Base-by-base conservation (phyloP, 352 stramenopile species). In the Phytophthora constricta region DNA sequence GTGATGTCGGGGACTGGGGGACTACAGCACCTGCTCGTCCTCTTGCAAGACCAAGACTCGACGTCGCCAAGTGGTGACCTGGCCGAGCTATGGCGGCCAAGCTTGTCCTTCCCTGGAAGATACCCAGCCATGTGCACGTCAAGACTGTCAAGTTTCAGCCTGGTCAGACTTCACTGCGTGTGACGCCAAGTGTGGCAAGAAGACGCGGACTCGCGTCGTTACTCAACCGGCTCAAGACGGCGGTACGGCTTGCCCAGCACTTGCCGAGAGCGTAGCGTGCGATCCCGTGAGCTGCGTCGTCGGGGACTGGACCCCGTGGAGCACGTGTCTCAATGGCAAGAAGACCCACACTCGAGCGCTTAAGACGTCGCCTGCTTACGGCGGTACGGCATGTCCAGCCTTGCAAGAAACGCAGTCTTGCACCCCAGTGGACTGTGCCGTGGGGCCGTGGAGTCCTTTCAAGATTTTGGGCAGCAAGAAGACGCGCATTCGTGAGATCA, bases 231-330 rank as follows among this genome's bases (percentile, higher is more conserved):
- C 76, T 3, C 62, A 67, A 45, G 66, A 77, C 34, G 67, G 74
- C 2, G 74, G 77, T 5, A 54, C 46, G 0, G 48, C 54, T 8
- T 87, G 76, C 46, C 69, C 73, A 0, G 17, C 72, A n/a, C 58
- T 83, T 0, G 52, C 53, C 0, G 80, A 85, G 0, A 70, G 23
- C 1, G 54, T 61, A 0, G 65, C 54, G 11, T 89, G 83, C 37
- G 74, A 83, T 50, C 70, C 73, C 3, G 66, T 89, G 14, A 65
- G 83, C 68, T 86, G 79, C 33, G 70, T 71, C 17, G 62, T 86
- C 7, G 75, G 65, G 14, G 53, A 74, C 39, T 91, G 82, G 82
- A 74, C 56, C 1, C 39, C 58, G 20, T 87, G 70, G 68, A 72
- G 73, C 20, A 45, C 61, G 20, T 90, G 80, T 41, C 61, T 79